Evolutionary conservation across 1,284 basidiomycete genomes (phyloP).

Genomic region (Meripilus lineatus): DNA sequence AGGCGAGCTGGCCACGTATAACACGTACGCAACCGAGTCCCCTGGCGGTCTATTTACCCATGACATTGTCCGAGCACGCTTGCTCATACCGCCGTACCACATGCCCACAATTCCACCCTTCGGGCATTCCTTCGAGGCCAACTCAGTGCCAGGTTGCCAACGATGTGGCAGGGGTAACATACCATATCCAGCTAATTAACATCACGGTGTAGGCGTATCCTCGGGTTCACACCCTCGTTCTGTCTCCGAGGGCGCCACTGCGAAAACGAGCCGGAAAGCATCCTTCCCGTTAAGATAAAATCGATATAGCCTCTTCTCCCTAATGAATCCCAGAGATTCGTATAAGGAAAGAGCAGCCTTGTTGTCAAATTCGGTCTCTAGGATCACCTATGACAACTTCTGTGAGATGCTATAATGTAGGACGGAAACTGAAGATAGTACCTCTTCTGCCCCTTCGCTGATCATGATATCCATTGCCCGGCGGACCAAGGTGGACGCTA

Average conservation of each 20-base stretch:
- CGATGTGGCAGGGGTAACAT: too few species aligned
- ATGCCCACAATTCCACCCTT: too few species aligned
- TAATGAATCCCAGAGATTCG: conserved; percentile 89
- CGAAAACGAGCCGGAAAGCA: conserved; percentile 72
- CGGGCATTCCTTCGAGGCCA: too few species aligned
- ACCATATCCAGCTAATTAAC: too few species aligned
- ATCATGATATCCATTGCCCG: conserved; percentile 4
- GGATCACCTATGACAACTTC: conserved; percentile 65
- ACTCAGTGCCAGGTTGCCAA: too few species aligned
- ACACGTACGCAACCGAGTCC: too few species aligned
- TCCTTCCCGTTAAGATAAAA: conserved; percentile 97
- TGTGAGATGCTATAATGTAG: neutral
- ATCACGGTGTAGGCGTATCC: too few species aligned
- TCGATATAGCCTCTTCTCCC: conserved; percentile 90
- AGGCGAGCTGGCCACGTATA: too few species aligned
- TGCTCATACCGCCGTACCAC: too few species aligned
- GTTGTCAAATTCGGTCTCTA: conserved; percentile 98
- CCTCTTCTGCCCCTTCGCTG: conserved; percentile 3
- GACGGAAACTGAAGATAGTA: neutral
- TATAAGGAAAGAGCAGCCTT: conserved; percentile 83
- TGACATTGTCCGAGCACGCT: too few species aligned
- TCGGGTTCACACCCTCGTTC: too few species aligned
- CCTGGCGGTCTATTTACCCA: too few species aligned
- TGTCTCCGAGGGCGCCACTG: conserved; percentile 36
- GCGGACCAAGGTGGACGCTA: conserved; percentile 3